Evolutionary conservation across 108 stramenopile species (phyloP), one percentile per base, ranked within the genome.

Genomic region (Licmophora abbreviata): DNA sequence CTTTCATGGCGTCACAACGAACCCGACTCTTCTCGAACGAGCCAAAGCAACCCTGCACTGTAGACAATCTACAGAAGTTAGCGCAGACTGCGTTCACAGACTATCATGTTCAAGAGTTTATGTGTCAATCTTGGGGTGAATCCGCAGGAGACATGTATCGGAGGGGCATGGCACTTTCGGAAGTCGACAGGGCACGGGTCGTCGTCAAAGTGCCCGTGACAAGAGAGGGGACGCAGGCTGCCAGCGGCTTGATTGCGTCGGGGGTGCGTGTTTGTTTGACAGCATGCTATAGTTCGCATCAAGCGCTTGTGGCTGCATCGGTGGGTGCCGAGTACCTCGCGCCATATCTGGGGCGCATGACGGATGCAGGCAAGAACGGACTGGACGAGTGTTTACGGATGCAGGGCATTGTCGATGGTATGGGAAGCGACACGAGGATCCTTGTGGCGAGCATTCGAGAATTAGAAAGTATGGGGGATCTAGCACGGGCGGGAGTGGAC

Each of bases 151-250:
- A 83, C 50, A 58, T 83, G 64, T 76, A 66, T 56, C 31, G 62
- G 21, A 46, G 38, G 44, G 82, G 82, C n/a, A 79, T 77, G 72
- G 56, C 42, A 44, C 48, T 83, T 18, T 63, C 66, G 18, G 55
- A 54, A 29, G 62, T 63, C 30, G 59, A 53, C n/a, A 28, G 61
- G 14, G 73, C 76, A 21, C 61, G 75, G n/a, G 68, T 83, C 48
- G 75, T 83, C 33, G 59, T 83, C 42, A 79, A 77, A 51, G 75
- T 79, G 3, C 82, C 82, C 20, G 75, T 77, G 11, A 83, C 82
- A 12, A 24, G 49, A 15, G 32, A 36, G 24, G 82, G 82, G 11
- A 44, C 56, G 9, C 50, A 77, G 56, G 82, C 75, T 20, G 82
- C 82, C 12, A 54, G 75, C 3, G 61, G 49, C 22, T 54, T 83